Base-by-base conservation (phyloP, 2,329 filamentous ascomycete species). In the Trichophyton benhamiae region DNA sequence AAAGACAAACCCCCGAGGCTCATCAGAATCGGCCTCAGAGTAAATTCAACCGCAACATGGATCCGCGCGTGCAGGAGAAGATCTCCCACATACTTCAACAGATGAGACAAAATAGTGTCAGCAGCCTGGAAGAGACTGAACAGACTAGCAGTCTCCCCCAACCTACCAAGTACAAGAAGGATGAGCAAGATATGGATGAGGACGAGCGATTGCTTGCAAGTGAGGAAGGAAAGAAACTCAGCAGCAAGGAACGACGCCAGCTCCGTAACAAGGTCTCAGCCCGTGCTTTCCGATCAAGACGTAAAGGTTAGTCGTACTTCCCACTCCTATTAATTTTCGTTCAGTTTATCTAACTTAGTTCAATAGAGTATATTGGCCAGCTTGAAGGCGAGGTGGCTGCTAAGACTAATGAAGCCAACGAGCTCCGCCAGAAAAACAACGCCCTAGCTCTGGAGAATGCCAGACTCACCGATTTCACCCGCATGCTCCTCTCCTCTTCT, bases 261-360 rank as follows among this genome's bases (percentile, higher is more conserved):
- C 82, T 99, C n/a, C 85, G 94, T 66, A 99, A 99, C 83, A 99
- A 99, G 78, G 94, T 99, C 3, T 99, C 94, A 48, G 94, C 94
- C 65, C 89, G 94, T 67, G 92, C 92, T 59, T 99, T 99, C 85
- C 88, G 94, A 61, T 96, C 91, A n/a, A 83, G 94, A 69, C 87
- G 94, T 81, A 99, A 99, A 82, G 92, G 92, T 96, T 85, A 80
- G 41, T 17, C 41, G 13, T 44, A 7, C 41, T 44, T 44, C 41
- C 2, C 11, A 3, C 41, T 71, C 66, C 25, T 48, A 36, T 20
- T 57, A 60, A 42, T 63, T 60, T 49, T 55, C 8, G 36, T 41
- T 20, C 17, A 11, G 33, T 60, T 33, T 8, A 46, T 60, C 60
- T 89, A 81, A 89, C 74, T 48, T 61, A 13, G 33, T 61, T n/a